Conservation (phyloP, 306 rosid genomes). For the Mimosa pudica region DNA sequence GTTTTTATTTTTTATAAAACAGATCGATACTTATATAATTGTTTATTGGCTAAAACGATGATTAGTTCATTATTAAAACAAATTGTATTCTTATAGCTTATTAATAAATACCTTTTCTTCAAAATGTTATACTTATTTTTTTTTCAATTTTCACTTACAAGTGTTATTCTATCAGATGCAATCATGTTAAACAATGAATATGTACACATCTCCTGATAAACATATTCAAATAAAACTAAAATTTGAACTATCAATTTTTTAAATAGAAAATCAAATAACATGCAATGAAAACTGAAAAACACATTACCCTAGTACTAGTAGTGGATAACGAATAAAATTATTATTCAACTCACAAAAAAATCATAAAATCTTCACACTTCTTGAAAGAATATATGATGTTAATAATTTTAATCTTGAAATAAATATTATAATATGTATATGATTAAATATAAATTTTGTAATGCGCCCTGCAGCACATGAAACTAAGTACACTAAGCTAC, state of each 20-base stretch:
- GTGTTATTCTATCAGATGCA: no score
- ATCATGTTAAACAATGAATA: no score
- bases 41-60: no score
- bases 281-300: neutral
- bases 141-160: no score
- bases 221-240: no score
- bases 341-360: neutral
- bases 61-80: no score
- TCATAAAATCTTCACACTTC: neutral
- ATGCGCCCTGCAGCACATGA: no score
- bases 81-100: neutral
- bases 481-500: no score
- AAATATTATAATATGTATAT: no score
- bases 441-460: neutral
- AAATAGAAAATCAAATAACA: neutral
- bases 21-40: no score
- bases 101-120: neutral
- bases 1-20: no score
- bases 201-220: no score
- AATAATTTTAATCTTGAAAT: neutral
- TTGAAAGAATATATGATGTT: neutral
- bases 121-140: neutral
- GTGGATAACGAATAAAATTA: neutral
- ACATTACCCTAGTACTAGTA: neutral
- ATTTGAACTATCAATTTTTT: neutral